Base-by-base conservation (phyloP, 495 filamentous ascomycete species). In the Cercophora newfieldiana region DNA sequence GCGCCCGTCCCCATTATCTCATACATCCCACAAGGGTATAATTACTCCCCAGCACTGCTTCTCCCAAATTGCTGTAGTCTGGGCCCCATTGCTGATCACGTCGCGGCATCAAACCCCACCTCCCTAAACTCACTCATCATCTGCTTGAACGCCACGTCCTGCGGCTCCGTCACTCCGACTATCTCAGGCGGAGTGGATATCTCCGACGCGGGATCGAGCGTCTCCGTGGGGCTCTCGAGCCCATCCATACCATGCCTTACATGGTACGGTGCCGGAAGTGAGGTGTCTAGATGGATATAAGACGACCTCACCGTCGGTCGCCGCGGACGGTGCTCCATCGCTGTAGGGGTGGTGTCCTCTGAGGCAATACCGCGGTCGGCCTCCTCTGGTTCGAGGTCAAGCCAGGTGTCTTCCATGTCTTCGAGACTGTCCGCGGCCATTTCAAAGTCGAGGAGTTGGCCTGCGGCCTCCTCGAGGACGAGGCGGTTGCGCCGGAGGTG, bases 151-250 rank as follows among this genome's bases (percentile, higher is more conserved):
- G 63, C 5, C 29, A 50, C 37, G 55, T 66, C 69, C 22, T 28
- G 58, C 26, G 25, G 59, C 7, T 1, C 37, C 47, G 8, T 56
- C 47, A 18, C 19, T 7, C 21, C 61, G 7, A 44, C 61, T 4
- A 59, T n/a, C 21, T 68, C 64, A 0, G 61, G 64, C n/a, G 72
- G 74, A 22, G 72, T 76, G 24, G 68, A 66, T 1, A 67, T 63
- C 60, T 73, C 74, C 18, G 71, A 72, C 1, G 69, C 70, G 1
- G 71, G 67, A 44, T 73, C 74, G 47, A 76, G 62, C 31, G 71
- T 73, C 22, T 73, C 72, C 3, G 71, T 66, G 16, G 74, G 71
- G 26, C 66, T 71, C 21, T 66, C 71, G 16, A 58, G 24, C 18
- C 67, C 71, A n/a, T 66, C 60, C 25, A 63, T 56, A 1, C 29